Conservation (phyloP, 2,329 filamentous ascomycete species). For the Fusarium staphyleae region DNA sequence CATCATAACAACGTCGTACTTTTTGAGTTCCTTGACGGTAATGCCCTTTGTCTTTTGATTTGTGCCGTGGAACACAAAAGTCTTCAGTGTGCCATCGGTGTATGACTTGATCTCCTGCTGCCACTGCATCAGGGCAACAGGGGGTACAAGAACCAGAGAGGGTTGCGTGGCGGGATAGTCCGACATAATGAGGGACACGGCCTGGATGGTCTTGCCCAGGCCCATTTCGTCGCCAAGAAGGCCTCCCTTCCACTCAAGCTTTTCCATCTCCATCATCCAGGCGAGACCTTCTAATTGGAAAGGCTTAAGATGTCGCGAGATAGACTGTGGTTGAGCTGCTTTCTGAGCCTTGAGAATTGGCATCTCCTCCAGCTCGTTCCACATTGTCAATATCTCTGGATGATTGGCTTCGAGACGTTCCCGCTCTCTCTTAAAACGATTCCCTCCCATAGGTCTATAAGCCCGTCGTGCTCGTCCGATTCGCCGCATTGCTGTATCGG, state of each 20-base stretch:
- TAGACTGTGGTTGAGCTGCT: constrained; percentile 66
- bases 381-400: constrained; percentile 83
- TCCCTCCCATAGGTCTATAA: constrained; percentile 41
- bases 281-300: constrained; percentile 94
- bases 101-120: constrained; percentile 80
- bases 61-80: constrained; percentile 88
- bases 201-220: constrained; percentile 97
- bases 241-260: constrained; percentile 84
- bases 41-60: constrained; percentile 83
- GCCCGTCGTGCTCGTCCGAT: constrained; percentile 46
- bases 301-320: constrained; percentile 84
- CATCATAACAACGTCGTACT: constrained; percentile 94
- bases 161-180: constrained; percentile 87
- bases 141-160: constrained; percentile 87
- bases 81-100: constrained; percentile 88
- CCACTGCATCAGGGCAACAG: constrained; percentile 97
- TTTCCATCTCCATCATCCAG: constrained; percentile 94
- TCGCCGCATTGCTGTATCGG: constrained; percentile 12
- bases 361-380: constrained; percentile 74
- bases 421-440: constrained; percentile 57
- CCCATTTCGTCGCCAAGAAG: constrained; percentile 98
- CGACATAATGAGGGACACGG: constrained; percentile 97
- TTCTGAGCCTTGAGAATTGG: constrained; percentile 67
- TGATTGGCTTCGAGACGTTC: constrained; percentile 76
- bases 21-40: constrained; percentile 75